These are phyloP conservation scores for Daldinia childiae DNA, from an alignment of 495 filamentous ascomycete genomes.

Conservation along the genomic window DNA sequence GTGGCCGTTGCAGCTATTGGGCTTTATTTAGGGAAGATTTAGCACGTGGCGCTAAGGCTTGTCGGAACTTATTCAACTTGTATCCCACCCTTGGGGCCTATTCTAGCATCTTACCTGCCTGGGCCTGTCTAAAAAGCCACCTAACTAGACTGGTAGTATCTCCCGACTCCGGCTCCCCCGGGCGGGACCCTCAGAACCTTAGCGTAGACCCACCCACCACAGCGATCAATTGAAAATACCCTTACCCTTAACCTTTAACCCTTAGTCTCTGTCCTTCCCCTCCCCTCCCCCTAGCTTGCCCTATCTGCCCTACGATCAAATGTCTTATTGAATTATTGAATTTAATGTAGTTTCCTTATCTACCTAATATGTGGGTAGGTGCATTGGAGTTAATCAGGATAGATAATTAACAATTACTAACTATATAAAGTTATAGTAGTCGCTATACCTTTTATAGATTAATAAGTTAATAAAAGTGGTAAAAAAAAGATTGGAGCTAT, in stretches of 20 bases:
- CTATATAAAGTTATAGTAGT: conserved; percentile 2
- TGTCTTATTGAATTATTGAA: neutral
- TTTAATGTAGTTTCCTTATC: neutral
- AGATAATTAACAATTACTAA: neutral
- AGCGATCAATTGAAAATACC: conserved; percentile 12
- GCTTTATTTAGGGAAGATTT: conserved; percentile 16
- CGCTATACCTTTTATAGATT: conserved; percentile 4
- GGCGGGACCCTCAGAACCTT: neutral
- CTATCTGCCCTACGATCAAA: neutral
- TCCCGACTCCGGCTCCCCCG: conserved; percentile 14
- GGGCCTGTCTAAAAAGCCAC: conserved; percentile 11
- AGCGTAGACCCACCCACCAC: conserved; percentile 9
- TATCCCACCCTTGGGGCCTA: neutral
- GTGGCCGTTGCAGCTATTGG: neutral
- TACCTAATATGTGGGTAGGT: neutral
- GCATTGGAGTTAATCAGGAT: neutral
- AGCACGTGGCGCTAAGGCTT: conserved; percentile 35
- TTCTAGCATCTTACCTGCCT: neutral
- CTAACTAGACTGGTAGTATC: conserved; percentile 9
- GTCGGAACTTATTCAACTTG: conserved; percentile 18
- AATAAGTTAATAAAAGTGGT: conserved; percentile 3
- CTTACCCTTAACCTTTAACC: neutral
- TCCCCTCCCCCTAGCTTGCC: neutral
- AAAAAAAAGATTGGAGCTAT: conserved; percentile 1
- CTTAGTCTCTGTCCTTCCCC: neutral